Evolutionary conservation across 805 yeast species (phyloP).

Genomic region (Hanseniaspora lachancei): DNA sequence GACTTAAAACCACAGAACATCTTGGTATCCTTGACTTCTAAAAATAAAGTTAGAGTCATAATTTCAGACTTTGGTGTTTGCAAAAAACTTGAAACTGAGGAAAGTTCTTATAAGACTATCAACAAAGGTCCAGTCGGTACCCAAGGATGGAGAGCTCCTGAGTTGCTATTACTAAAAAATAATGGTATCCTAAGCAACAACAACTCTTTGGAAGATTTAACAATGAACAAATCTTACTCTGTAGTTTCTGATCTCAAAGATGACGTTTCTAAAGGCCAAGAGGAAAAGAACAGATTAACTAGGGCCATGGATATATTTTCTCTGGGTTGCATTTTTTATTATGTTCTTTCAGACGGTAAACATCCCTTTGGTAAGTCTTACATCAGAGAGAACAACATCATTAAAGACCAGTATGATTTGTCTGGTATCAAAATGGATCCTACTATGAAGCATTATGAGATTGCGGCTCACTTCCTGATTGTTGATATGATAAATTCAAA

Average conservation of each 20-base stretch:
- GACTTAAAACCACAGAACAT: conserved; percentile 93
- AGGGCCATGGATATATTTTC: conserved; percentile 89
- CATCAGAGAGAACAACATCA: conserved; percentile 75
- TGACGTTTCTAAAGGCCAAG: conserved; percentile 29
- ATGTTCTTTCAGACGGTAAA: conserved; percentile 63
- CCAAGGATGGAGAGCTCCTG: conserved; percentile 98
- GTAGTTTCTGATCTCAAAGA: conserved; percentile 15
- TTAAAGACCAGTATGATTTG: conserved; percentile 48
- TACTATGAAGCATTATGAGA: conserved; percentile 22
- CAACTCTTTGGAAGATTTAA: conserved; percentile 18
- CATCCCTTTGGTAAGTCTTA: conserved; percentile 96
- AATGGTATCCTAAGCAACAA: conserved; percentile 18
- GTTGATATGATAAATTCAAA: conserved; percentile 54
- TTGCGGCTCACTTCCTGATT: conserved; percentile 64
- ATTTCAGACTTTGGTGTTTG: conserved; percentile 96
- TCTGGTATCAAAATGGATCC: conserved; percentile 27
- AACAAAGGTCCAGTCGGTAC: conserved; percentile 92
- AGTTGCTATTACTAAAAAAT: conserved; percentile 34
- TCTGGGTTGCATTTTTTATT: conserved; percentile 85
- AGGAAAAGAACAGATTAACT: conserved; percentile 51
- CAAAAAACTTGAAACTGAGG: conserved; percentile 80
- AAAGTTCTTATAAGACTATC: conserved; percentile 85
- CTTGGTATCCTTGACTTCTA: conserved; percentile 60
- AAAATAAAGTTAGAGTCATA: conserved; percentile 49
- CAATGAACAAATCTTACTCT: conserved; percentile 10